Percentiles rank a stretch among this genome's conserved stretches.
Conservation (phyloP, 495 filamentous ascomycete species). For the Aspergillus carlsbadensis region DNA sequence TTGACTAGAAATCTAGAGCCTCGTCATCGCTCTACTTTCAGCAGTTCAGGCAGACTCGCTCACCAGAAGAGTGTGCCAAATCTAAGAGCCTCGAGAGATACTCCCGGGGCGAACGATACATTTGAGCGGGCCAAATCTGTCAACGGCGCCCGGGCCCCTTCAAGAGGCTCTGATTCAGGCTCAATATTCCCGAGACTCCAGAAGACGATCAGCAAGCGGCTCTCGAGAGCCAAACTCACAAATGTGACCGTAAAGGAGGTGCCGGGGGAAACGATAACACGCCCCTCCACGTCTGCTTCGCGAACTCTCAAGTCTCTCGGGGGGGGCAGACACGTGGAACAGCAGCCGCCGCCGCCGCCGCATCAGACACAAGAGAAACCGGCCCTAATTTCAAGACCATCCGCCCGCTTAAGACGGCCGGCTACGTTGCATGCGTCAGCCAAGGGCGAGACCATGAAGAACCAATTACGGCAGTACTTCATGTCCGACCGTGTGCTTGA, state of each 20-base stretch:
- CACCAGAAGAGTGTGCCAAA: slow-evolving; percentile 25
- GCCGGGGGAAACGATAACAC: slow-evolving; percentile 5
- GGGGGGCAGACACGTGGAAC: slow-evolving; percentile 16
- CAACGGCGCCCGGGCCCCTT: slow-evolving; percentile 8
- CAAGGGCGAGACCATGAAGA: slow-evolving; percentile 33
- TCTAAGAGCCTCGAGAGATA: slow-evolving; percentile 9
- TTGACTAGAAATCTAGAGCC: slow-evolving; percentile 10
- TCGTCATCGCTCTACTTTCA: slow-evolving; percentile 11
- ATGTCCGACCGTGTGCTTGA: slow-evolving; percentile 43
- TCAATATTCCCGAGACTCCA: slow-evolving; percentile 23
- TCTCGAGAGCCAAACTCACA: slow-evolving; percentile 30
- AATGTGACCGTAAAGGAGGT: slow-evolving; percentile 27
- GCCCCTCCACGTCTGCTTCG: slow-evolving; percentile 32
- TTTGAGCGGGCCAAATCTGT: slow-evolving; percentile 8
- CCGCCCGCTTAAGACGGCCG: slow-evolving; percentile 12
- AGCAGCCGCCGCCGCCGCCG: slow-evolving; percentile 15
- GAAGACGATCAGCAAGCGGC: slow-evolving; percentile 23
- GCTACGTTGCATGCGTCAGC: slow-evolving; percentile 9
- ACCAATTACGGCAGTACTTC: slow-evolving; percentile 39
- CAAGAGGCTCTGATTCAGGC: slow-evolving; percentile 10
- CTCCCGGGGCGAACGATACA: background rate
- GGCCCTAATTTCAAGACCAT: slow-evolving; percentile 8
- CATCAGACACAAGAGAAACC: slow-evolving; percentile 17
- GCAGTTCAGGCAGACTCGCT: slow-evolving; percentile 11
- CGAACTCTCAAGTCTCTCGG: slow-evolving; percentile 25